These are phyloP conservation scores for Lactifluus volemus DNA, from an alignment of 768 basidiomycete species.

Conservation along the genomic window DNA sequence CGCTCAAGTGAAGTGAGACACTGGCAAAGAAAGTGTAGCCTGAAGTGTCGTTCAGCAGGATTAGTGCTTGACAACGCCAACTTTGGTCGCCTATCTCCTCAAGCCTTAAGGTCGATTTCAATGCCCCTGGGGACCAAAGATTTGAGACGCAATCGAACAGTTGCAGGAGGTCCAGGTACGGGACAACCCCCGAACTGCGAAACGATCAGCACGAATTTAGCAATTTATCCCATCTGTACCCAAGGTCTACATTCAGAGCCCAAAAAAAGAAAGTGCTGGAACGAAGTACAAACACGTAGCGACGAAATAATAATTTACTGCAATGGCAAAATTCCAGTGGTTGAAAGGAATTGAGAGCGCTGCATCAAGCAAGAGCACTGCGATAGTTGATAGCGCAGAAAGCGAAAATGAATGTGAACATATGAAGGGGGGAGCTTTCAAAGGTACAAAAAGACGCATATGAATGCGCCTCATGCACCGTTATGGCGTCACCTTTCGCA, in stretches of 20 bases:
- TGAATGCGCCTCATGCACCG: not conserved
- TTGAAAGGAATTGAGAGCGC: not conserved
- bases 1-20: too few relatives aligned
- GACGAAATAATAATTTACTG: constrained; percentile 5
- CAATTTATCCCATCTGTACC: not conserved
- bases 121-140: not conserved
- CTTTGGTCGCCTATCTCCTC: not conserved
- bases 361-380: not conserved
- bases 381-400: not conserved
- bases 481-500: constrained; percentile 1
- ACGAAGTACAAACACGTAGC: not conserved
- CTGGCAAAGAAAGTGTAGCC: not conserved
- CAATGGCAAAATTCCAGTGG: not conserved
- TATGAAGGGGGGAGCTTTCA: not conserved
- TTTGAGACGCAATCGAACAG: not conserved
- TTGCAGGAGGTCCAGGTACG: not conserved
- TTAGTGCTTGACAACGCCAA: not conserved
- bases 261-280: not conserved
- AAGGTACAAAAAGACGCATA: not conserved
- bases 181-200: not conserved
- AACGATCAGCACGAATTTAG: not conserved
- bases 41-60: too few relatives aligned
- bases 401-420: not conserved
- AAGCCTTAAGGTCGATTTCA: too few relatives aligned
- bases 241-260: not conserved